phyloP scores from a whole-genome alignment of 805 yeast genomes.

The Metschnikowia lochheadii region DNA sequence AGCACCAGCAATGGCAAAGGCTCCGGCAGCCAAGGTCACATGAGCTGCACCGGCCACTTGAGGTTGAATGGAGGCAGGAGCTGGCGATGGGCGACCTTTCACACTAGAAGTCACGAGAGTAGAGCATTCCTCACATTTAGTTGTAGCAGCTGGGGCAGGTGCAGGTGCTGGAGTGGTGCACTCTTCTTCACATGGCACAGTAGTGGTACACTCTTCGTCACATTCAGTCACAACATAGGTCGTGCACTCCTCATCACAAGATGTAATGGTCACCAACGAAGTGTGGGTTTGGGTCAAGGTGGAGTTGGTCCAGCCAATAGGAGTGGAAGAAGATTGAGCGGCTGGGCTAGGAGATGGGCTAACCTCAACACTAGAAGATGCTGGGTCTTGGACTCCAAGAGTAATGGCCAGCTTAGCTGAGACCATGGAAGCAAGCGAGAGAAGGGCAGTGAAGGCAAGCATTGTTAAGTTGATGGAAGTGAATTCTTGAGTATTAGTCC shows the following conservation, averaged over 20 bases:
- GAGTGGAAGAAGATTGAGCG: neutral
- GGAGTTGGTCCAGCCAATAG: slow-evolving; percentile 9
- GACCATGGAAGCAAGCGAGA: slow-evolving; percentile 23
- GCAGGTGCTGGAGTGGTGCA: neutral
- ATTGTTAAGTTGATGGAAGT: neutral
- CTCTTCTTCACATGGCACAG: slow-evolving; percentile 4
- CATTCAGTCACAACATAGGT: slow-evolving; percentile 4
- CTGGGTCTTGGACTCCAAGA: slow-evolving; percentile 8
- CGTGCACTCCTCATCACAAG: slow-evolving; percentile 19
- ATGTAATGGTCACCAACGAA: slow-evolving; percentile 25
- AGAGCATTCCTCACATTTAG: neutral
- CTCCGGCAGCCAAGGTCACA: slow-evolving; percentile 13
- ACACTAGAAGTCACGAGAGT: neutral
- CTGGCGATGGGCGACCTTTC: neutral
- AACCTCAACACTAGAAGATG: no score
- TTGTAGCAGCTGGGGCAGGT: no score
- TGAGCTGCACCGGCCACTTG: slow-evolving; percentile 11
- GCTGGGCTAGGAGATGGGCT: no score
- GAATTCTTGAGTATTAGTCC: neutral
- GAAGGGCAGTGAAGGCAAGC: slow-evolving; percentile 14
- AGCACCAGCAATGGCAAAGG: slow-evolving; percentile 12
- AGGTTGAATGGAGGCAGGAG: neutral
- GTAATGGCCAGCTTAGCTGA: slow-evolving; percentile 28
- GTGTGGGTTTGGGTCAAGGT: slow-evolving; percentile 16
- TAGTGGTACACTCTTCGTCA: slow-evolving; percentile 13